A percentile compares a stretch with the other conserved stretches of the same genome.
These are phyloP conservation scores for Epipyxis sp. DNA, from an alignment of 108 stramenopile species.

Conservation along the genomic window DNA sequence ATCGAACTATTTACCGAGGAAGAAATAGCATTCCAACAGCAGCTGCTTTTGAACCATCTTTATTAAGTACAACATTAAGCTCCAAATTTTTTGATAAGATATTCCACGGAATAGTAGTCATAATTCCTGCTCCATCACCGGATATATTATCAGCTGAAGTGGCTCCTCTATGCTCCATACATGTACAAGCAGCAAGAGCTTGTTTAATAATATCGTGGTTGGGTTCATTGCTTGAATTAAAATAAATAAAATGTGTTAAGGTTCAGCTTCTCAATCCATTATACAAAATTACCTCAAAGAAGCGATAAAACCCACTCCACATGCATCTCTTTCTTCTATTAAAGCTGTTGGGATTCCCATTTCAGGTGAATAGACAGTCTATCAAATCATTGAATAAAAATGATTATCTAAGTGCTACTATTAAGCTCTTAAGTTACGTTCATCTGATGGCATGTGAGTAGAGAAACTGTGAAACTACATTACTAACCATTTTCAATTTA, in stretches of 20 bases:
- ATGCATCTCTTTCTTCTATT: constrained; percentile 46
- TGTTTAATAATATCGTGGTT: constrained; percentile 31
- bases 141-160: constrained; percentile 50
- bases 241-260: no score
- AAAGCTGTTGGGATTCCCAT: not conserved
- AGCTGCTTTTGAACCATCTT: constrained; percentile 28
- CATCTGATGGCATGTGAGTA: no score
- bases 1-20: constrained; percentile 15
- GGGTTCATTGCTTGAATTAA: constrained; percentile 23
- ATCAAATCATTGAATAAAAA: no score
- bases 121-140: constrained; percentile 51
- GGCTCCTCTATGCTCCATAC: constrained; percentile 53
- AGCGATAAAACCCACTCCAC: constrained; percentile 51
- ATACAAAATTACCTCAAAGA: no score
- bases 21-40: constrained; percentile 49
- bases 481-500: no score
- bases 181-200: constrained; percentile 43
- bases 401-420: no score
- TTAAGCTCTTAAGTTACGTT: no score
- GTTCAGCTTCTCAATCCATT: no score
- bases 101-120: constrained; percentile 45
- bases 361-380: not conserved
- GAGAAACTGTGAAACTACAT: no score
- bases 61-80: constrained; percentile 29
- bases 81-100: not conserved